Evolutionary conservation across 1,284 basidiomycete genomes (phyloP).

Genomic region (Cryptococcus deneoformans): DNA sequence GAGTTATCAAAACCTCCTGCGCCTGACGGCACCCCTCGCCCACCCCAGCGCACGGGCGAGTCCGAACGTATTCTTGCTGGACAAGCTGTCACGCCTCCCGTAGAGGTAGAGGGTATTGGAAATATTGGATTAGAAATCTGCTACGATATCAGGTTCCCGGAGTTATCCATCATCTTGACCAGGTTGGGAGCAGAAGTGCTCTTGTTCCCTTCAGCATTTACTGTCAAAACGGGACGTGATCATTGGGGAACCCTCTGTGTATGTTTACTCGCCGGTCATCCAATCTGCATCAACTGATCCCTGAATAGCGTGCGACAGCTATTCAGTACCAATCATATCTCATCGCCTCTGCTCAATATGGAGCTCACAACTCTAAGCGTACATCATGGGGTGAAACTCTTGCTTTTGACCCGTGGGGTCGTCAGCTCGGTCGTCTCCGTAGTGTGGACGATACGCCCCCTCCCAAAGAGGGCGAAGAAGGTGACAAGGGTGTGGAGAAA

Average conservation of each 20-base stretch:
- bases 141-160: constrained; percentile 56
- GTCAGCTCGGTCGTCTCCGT: constrained; percentile 29
- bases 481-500: constrained; percentile 18
- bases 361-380: constrained; percentile 30
- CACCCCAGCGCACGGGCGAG: constrained; percentile 35
- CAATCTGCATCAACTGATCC: too few relatives aligned
- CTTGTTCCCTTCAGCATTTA: constrained; percentile 55
- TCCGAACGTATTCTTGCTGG: constrained; percentile 46
- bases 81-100: constrained; percentile 29
- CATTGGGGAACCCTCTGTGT: constrained; percentile 37
- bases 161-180: constrained; percentile 50
- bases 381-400: constrained; percentile 42
- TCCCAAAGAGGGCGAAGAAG: constrained; percentile 9
- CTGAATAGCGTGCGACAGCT: constrained; percentile 30
- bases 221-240: constrained; percentile 50
- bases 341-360: constrained; percentile 42
- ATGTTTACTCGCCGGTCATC: background rate
- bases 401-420: constrained; percentile 42
- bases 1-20: constrained; percentile 39
- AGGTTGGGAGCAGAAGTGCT: constrained; percentile 52
- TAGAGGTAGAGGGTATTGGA: constrained; percentile 46
- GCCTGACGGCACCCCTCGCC: constrained; percentile 25
- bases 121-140: constrained; percentile 54
- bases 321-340: constrained; percentile 46
- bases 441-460: constrained; percentile 33